Conservation (phyloP, 495 filamentous ascomycete species). For the Acidiella bohemica region DNA sequence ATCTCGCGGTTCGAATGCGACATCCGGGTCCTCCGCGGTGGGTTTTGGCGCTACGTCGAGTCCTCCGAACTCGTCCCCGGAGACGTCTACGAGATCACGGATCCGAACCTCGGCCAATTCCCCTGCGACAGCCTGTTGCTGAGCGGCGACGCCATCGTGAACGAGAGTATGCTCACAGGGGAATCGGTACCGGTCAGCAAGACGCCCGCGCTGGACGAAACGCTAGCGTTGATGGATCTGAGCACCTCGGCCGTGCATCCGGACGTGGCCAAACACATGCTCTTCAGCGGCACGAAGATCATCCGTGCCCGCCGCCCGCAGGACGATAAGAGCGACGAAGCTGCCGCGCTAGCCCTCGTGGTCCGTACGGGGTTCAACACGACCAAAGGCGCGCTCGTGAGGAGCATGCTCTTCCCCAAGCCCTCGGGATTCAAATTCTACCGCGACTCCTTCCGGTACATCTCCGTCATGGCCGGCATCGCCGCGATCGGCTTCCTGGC, state of each 20-base stretch:
- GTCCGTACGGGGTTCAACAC: conserved; percentile 93
- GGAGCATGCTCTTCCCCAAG: conserved; percentile 98
- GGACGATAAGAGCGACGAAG: conserved; percentile 72
- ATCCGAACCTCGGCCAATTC: conserved; percentile 85
- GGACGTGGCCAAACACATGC: conserved; percentile 69
- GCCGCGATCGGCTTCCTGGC: conserved; percentile 76
- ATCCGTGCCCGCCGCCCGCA: conserved; percentile 81
- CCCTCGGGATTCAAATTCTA: conserved; percentile 98
- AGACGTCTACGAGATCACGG: conserved; percentile 94
- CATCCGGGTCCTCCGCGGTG: conserved; percentile 79
- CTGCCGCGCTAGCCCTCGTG: conserved; percentile 80
- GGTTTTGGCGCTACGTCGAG: conserved; percentile 83
- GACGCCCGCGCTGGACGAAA: conserved; percentile 67
- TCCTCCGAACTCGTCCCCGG: conserved; percentile 87
- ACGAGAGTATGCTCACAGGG: conserved; percentile 98
- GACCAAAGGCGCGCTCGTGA: conserved; percentile 88
- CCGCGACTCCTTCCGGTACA: conserved; percentile 92
- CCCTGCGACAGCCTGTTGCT: conserved; percentile 88
- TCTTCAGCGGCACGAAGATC: conserved; percentile 92
- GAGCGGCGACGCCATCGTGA: conserved; percentile 93
- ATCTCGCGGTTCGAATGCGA: conserved; percentile 93
- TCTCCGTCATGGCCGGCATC: conserved; percentile 90
- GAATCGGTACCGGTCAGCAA: conserved; percentile 98
- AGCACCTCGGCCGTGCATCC: conserved; percentile 64
- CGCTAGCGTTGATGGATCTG: conserved; percentile 59